These are phyloP conservation scores for Petasospora rhodanensis DNA, from an alignment of 1,139 yeast genomes.

Conservation along the genomic window DNA sequence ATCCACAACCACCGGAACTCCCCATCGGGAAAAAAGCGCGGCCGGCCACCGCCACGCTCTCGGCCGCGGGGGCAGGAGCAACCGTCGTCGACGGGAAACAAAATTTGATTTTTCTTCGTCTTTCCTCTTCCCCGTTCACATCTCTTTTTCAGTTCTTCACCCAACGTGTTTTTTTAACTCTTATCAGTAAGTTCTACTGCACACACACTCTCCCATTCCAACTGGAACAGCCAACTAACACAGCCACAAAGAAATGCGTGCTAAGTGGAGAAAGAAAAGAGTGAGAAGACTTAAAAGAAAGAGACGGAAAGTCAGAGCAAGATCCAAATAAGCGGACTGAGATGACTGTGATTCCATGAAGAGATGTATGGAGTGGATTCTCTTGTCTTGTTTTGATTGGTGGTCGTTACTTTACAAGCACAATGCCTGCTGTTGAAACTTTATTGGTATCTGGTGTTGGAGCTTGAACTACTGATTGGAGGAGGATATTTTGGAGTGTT, in stretches of 20 bases:
- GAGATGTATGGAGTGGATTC: neutral
- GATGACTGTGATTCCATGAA: constrained; percentile 11
- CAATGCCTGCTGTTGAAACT: too few relatives aligned
- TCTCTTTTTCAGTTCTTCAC: constrained; percentile 6
- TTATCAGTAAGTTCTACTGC: constrained; percentile 9
- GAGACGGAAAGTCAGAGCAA: constrained; percentile 99
- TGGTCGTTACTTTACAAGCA: neutral
- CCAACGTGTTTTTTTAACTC: constrained; percentile 14
- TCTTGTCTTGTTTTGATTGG: neutral
- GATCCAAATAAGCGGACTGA: constrained; percentile 84
- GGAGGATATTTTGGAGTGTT: too few relatives aligned
- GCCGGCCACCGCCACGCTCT: too few relatives aligned
- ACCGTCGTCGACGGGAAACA: too few relatives aligned
- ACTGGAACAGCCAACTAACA: constrained; percentile 11
- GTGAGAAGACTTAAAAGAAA: constrained; percentile 99
- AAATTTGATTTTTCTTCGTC: too few relatives aligned
- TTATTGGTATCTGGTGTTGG: too few relatives aligned
- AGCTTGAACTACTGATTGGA: too few relatives aligned
- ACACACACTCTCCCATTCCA: neutral
- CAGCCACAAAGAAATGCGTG: constrained; percentile 56
- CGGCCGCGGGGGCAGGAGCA: too few relatives aligned
- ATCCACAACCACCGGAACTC: constrained; percentile 2
- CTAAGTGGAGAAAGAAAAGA: constrained; percentile 99
- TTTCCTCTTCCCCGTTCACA: constrained; percentile 10
- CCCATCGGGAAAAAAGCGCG: too few relatives aligned